phyloP scores from a whole-genome alignment of 75 land plant genomes.

The Cupressus sempervirens region DNA sequence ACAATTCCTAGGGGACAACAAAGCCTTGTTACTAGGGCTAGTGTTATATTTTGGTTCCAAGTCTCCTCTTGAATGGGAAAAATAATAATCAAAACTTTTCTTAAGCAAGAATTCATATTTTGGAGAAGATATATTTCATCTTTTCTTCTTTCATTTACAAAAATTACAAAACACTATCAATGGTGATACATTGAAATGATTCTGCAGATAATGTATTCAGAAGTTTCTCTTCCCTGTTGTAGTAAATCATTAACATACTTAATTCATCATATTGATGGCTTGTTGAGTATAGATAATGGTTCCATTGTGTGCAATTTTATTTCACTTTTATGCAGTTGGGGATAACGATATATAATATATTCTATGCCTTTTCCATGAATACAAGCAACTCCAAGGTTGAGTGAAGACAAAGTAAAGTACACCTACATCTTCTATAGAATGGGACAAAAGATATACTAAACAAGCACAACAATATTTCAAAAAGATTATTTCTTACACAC shows the following conservation, averaged over 20 bases:
- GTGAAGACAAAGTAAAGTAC: slow-evolving; percentile 75
- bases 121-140: background rate
- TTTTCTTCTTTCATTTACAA: background rate
- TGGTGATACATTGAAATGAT: background rate
- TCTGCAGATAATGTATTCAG: background rate
- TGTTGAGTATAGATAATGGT: background rate
- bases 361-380: too few relatives aligned
- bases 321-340: too few relatives aligned
- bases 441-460: too few relatives aligned
- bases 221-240: background rate
- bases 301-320: background rate
- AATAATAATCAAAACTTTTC: background rate
- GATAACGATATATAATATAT: too few relatives aligned
- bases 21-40: slow-evolving; percentile 76
- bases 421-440: too few relatives aligned
- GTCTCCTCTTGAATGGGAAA: background rate
- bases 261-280: background rate
- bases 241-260: background rate
- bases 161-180: background rate
- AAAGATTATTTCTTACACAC: too few relatives aligned
- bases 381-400: slow-evolving; percentile 65
- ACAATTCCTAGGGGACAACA: slow-evolving; percentile 81
- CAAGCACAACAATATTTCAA: too few relatives aligned
- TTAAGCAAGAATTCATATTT: too few relatives aligned
- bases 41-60: background rate